These are phyloP conservation scores for Coniochaeta sp. DNA, from an alignment of 2,329 filamentous ascomycete species.

Conservation along the genomic window DNA sequence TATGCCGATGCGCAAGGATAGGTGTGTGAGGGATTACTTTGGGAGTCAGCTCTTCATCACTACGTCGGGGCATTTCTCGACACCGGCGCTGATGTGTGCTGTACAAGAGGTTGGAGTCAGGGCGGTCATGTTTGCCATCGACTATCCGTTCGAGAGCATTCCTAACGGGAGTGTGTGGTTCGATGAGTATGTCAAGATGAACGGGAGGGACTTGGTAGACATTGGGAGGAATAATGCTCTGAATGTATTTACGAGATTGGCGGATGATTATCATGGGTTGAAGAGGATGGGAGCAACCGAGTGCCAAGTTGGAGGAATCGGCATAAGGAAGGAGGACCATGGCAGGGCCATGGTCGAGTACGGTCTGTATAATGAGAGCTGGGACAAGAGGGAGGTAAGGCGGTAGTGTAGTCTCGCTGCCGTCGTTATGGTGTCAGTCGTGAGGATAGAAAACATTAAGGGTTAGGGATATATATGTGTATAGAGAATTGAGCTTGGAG, in stretches of 20 bases:
- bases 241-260: constrained; percentile 11
- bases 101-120: constrained; percentile 14
- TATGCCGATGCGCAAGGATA: constrained; percentile 13
- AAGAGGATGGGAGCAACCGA: constrained; percentile 9
- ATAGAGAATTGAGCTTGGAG: neutral
- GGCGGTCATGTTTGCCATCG: constrained; percentile 16
- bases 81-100: constrained; percentile 14
- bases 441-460: neutral
- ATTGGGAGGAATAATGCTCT: constrained; percentile 15
- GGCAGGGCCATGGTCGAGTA: constrained; percentile 9
- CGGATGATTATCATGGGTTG: constrained; percentile 8
- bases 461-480: neutral
- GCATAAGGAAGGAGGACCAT: constrained; percentile 7
- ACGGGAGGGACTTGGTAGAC: constrained; percentile 11
- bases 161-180: constrained; percentile 16
- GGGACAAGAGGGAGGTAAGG: constrained; percentile 7
- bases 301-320: constrained; percentile 12
- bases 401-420: neutral
- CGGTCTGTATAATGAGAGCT: constrained; percentile 13
- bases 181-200: constrained; percentile 13
- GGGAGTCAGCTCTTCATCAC: constrained; percentile 15
- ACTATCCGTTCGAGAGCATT: constrained; percentile 18
- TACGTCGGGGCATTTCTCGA: constrained; percentile 17
- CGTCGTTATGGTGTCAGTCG: neutral
- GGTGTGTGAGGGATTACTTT: constrained; percentile 16